These are phyloP conservation scores for Patellaria atrata DNA, from an alignment of 495 filamentous ascomycete genomes.

Conservation along the genomic window DNA sequence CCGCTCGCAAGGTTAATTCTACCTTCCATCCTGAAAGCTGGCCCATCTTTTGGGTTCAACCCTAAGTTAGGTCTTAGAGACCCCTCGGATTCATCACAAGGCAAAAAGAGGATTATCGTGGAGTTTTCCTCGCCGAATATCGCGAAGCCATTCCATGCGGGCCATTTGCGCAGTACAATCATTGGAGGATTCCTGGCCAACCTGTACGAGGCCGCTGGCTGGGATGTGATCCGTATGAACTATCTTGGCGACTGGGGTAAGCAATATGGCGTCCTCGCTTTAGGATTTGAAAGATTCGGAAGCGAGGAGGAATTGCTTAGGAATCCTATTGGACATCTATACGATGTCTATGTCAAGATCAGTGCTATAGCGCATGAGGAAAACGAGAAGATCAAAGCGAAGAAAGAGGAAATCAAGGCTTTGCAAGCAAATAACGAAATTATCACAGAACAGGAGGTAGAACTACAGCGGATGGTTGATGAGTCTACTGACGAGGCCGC, in stretches of 20 bases:
- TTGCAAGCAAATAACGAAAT: constrained; percentile 53
- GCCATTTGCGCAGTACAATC: constrained; percentile 62
- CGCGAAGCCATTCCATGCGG: constrained; percentile 59
- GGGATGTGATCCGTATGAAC: constrained; percentile 58
- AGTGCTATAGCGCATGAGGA: constrained; percentile 24
- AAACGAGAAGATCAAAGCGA: constrained; percentile 17
- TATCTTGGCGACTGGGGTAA: constrained; percentile 70
- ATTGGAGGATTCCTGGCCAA: constrained; percentile 60
- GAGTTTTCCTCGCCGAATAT: constrained; percentile 73
- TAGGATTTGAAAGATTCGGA: constrained; percentile 51
- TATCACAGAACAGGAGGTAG: too few relatives aligned
- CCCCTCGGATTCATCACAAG: constrained; percentile 18
- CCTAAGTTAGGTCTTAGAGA: constrained; percentile 23
- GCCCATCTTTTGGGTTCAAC: constrained; percentile 29
- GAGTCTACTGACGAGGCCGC: constrained; percentile 48
- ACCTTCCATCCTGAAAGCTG: constrained; percentile 31
- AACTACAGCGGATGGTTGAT: constrained; percentile 82
- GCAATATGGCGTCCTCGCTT: constrained; percentile 56
- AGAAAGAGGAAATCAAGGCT: constrained; percentile 28
- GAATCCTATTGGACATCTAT: constrained; percentile 55
- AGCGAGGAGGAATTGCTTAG: constrained; percentile 43
- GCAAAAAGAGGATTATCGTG: constrained; percentile 33
- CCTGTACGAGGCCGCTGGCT: constrained; percentile 53
- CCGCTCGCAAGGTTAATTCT: constrained; percentile 30
- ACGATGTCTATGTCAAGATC: constrained; percentile 55